These are phyloP conservation scores for Starmerella scarabaei DNA, from an alignment of 805 yeast genomes.

Conservation along the genomic window DNA sequence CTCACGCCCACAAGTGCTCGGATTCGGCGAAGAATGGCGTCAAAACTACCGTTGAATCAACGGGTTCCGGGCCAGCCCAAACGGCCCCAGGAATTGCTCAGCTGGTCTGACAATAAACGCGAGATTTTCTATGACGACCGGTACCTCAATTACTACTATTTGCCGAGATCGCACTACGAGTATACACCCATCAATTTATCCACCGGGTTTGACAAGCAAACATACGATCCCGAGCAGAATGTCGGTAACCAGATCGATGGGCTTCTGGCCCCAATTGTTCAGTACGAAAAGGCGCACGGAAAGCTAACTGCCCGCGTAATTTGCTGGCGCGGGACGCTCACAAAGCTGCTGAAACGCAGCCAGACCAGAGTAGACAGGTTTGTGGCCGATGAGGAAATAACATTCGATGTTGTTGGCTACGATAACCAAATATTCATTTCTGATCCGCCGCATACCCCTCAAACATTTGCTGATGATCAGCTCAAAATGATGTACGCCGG, in stretches of 20 bases:
- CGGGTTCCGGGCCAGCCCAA: conserved; percentile 44
- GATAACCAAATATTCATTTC: conserved; percentile 38
- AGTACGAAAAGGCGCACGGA: conserved; percentile 39
- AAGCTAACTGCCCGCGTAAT: conserved; percentile 52
- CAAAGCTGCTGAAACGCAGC: conserved; percentile 56
- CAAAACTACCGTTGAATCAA: conserved; percentile 19
- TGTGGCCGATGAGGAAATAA: conserved; percentile 37
- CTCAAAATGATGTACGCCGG: conserved; percentile 32
- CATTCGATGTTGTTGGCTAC: conserved; percentile 49
- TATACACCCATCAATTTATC: conserved; percentile 43
- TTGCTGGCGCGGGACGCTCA: conserved; percentile 77
- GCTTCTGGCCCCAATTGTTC: conserved; percentile 41
- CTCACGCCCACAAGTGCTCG: background rate
- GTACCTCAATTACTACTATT: conserved; percentile 57
- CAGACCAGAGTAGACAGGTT: conserved; percentile 30
- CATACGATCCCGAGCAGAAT: conserved; percentile 32
- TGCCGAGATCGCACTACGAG: conserved; percentile 58
- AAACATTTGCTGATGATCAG: background rate
- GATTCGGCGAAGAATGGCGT: background rate
- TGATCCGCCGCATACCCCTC: conserved; percentile 13
- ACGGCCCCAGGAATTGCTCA: conserved; percentile 74
- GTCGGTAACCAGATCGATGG: conserved; percentile 37
- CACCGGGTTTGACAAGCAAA: conserved; percentile 49
- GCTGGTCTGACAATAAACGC: conserved; percentile 45
- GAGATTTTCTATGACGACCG: conserved; percentile 36